Evolutionary conservation across 306 rosid species (phyloP), one percentile per base, ranked within the genome.

Genomic region (Glycine soja): DNA sequence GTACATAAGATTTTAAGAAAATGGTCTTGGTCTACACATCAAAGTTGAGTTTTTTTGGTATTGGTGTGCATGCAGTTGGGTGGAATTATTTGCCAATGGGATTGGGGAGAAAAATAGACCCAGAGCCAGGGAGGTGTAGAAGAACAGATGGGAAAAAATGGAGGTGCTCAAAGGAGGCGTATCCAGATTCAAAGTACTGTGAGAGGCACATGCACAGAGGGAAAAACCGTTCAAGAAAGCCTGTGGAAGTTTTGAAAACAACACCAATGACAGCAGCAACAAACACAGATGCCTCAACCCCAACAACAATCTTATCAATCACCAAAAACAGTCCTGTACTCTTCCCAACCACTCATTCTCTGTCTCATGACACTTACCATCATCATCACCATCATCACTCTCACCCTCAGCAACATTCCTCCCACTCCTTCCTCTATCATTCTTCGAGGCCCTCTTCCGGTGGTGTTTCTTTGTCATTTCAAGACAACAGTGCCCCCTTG

Each of bases 171-270:
- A 95, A 95, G 80, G 99, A 93, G 67, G 99, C 99, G 4, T 95
- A 85, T 80, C 92, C 92, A 61, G 97, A 93, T 86, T 95, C 99
- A 0, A 95, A 95, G 72, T 95, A 95, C 93, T 95, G 99, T 58
- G 98, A 95, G 86, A 95, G 97, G 78, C 99, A 95, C 96, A 95
- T 95, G 99, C 99, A 95, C 64, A 91, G 99, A 91, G 99, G 99
- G n/a, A 95, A 95, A 34, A 93, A 95, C 89, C 99, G 99, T 93
- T 90, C 97, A 91, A 95, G 99, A 95, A 95, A 95, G 94, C 99
- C 95, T 88, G 95, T 90, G 94, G 98, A 93, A 89, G 87, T 86
- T 80, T 85, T 89, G 83, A 93, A 91, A 87, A 48, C 97, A 78
- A 40, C 75, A 54, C 42, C 83, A 13, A 76, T 63, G 86, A 34